These are phyloP conservation scores for Neoarthrinium moseri DNA, from an alignment of 2,329 filamentous ascomycete genomes.

Conservation along the genomic window DNA sequence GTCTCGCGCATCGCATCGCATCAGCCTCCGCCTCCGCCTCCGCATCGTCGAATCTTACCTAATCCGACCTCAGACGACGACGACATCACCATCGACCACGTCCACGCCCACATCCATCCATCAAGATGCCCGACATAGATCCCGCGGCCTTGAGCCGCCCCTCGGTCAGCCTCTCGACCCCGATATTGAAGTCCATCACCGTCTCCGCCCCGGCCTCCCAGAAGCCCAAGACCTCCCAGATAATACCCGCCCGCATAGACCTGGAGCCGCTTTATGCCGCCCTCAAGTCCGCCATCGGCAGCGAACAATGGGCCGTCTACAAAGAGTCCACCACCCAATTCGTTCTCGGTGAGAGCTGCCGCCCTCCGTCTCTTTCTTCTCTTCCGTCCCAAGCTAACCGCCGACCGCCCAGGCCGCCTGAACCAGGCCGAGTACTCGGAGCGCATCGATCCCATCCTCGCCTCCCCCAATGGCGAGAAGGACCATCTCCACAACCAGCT, in stretches of 20 bases:
- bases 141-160: conserved; percentile 67
- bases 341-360: conserved; percentile 52
- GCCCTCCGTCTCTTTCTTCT: too few relatives aligned
- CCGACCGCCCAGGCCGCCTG: conserved; percentile 62
- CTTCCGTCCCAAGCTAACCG: too few relatives aligned
- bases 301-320: conserved; percentile 63
- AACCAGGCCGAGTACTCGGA: conserved; percentile 62
- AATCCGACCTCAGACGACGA: conserved; percentile 1
- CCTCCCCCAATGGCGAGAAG: conserved; percentile 55
- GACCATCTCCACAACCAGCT: conserved; percentile 68
- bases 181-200: conserved; percentile 59
- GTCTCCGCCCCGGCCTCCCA: conserved; percentile 46
- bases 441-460: conserved; percentile 59
- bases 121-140: conserved; percentile 67
- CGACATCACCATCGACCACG: not conserved
- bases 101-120: conserved; percentile 9
- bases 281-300: conserved; percentile 57
- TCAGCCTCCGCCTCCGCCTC: too few relatives aligned
- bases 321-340: conserved; percentile 64
- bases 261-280: conserved; percentile 63
- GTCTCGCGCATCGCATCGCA: conserved; percentile 12
- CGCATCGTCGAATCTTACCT: conserved; percentile 15
- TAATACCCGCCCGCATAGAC: conserved; percentile 65
- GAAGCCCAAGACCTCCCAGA: conserved; percentile 61
- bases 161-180: conserved; percentile 55